Conservation (phyloP, 176 grass and related monocot species). For the Olyra latifolia region DNA sequence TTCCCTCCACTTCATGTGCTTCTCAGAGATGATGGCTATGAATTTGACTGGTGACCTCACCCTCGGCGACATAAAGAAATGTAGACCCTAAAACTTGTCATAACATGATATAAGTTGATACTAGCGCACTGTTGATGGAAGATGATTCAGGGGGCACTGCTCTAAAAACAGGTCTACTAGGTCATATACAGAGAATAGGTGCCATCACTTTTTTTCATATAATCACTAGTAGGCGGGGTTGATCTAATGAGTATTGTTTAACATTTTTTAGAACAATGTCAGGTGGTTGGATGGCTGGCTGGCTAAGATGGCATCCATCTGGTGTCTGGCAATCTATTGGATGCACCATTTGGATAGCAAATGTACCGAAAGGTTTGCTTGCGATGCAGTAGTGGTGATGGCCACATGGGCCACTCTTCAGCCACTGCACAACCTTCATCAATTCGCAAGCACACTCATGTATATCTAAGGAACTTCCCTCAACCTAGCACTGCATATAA, state of each 20-base stretch:
- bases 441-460: background rate
- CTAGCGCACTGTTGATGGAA: background rate
- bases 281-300: background rate
- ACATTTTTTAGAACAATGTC: background rate
- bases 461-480: background rate
- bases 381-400: background rate
- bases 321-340: background rate
- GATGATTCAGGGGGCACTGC: background rate
- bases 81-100: background rate
- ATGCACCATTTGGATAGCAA: background rate
- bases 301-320: background rate
- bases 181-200: background rate
- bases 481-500: background rate
- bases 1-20: background rate
- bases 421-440: background rate
- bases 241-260: background rate
- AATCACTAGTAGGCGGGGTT: background rate
- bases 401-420: background rate
- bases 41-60: background rate
- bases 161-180: background rate
- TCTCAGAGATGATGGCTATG: background rate
- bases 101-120: background rate
- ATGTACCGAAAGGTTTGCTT: background rate
- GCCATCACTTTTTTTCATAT: background rate
- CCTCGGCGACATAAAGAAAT: background rate